A percentile compares a stretch with the other conserved stretches of the same genome.
Conservation (phyloP, 2,329 filamentous ascomycete genomes). For the Helotiales sp. region DNA sequence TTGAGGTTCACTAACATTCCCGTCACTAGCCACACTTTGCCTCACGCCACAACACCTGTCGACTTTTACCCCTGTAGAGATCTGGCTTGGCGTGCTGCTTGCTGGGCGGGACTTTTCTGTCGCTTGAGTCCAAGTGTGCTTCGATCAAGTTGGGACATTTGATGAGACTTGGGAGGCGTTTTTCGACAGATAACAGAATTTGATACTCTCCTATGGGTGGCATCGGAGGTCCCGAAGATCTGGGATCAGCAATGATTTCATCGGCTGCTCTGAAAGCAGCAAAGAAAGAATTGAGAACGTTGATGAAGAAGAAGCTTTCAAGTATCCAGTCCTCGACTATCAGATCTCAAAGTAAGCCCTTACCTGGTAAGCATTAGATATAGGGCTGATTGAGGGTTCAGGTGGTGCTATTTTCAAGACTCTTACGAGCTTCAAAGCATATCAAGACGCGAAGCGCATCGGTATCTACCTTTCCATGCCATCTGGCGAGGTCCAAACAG, state of each 20-base stretch:
- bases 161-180: background rate
- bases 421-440: constrained; percentile 72
- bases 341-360: constrained; percentile 72
- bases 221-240: background rate
- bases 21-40: constrained; percentile 18
- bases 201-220: background rate
- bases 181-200: too few relatives aligned
- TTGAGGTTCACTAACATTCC: constrained; percentile 9
- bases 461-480: constrained; percentile 96
- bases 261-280: constrained; percentile 59
- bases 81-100: constrained; percentile 8
- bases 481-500: constrained; percentile 81
- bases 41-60: constrained; percentile 15
- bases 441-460: constrained; percentile 74
- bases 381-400: constrained; percentile 45
- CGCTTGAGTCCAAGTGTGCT: background rate
- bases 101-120: background rate
- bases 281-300: constrained; percentile 76
- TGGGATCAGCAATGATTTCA: constrained; percentile 30
- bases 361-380: background rate
- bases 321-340: constrained; percentile 66
- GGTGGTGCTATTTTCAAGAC: constrained; percentile 68
- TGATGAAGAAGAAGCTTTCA: constrained; percentile 71
- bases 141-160: background rate
- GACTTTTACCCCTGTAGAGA: constrained; percentile 1